Evolutionary conservation across 1,284 basidiomycete genomes (phyloP).

Genomic region (Ceratobasidium sp.): DNA sequence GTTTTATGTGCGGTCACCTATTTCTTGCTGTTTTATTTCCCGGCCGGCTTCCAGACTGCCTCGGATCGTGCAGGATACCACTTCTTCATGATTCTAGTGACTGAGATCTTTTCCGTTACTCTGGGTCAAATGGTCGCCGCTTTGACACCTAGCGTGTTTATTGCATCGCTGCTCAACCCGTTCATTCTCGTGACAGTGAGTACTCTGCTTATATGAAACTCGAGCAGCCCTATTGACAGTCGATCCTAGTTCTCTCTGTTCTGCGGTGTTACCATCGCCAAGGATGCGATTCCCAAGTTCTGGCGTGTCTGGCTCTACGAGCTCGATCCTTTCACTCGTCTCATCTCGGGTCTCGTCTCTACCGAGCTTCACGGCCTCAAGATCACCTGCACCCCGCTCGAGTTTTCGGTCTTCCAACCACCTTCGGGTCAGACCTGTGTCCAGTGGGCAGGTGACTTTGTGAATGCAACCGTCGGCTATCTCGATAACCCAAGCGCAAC

Average conservation of each 20-base stretch:
- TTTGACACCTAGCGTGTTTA: conserved; percentile 73
- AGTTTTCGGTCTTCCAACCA: conserved; percentile 73
- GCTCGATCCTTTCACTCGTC: conserved; percentile 63
- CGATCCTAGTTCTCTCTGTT: conserved; percentile 77
- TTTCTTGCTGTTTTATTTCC: conserved; percentile 68
- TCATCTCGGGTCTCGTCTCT: conserved; percentile 76
- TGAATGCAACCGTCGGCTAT: conserved; percentile 73
- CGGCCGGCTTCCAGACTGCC: conserved; percentile 76
- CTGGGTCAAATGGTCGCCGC: conserved; percentile 65
- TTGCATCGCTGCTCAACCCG: conserved; percentile 44
- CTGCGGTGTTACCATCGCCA: conserved; percentile 77
- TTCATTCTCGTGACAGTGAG: conserved; percentile 38
- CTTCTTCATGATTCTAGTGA: conserved; percentile 70
- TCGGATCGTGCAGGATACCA: conserved; percentile 73
- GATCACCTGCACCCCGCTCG: conserved; percentile 70
- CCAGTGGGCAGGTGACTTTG: conserved; percentile 74
- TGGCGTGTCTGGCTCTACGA: conserved; percentile 81
- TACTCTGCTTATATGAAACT: too few species aligned
- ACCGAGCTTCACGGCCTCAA: conserved; percentile 79
- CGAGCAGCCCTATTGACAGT: conserved; percentile 65
- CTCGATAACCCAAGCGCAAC: conserved; percentile 74
- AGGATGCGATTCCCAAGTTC: conserved; percentile 61
- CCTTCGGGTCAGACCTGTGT: conserved; percentile 78
- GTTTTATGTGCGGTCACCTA: conserved; percentile 75
- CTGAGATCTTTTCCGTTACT: conserved; percentile 34